A percentile compares a stretch with the other conserved stretches of the same genome.
These are phyloP conservation scores for Stephania japonica DNA, from an alignment of 164 flowering plant genomes.

Conservation along the genomic window DNA sequence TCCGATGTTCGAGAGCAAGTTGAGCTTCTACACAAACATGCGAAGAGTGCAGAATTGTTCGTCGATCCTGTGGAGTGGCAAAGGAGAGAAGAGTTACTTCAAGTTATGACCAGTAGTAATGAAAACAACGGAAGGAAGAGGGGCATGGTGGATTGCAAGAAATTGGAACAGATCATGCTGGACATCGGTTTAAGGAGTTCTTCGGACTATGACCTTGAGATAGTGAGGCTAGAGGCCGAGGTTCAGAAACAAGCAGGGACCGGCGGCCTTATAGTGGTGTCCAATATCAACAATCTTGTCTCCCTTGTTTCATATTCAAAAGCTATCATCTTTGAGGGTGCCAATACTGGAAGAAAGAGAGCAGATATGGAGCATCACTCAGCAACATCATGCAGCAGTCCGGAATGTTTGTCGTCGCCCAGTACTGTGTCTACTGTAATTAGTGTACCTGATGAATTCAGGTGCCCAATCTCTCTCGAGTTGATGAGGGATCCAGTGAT, in stretches of 20 bases:
- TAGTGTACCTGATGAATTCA: constrained; percentile 57
- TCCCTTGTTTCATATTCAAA: constrained; percentile 49
- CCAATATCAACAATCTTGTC: constrained; percentile 58
- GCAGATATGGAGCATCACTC: constrained; percentile 17
- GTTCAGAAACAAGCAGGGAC: constrained; percentile 67
- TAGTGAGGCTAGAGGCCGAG: constrained; percentile 50
- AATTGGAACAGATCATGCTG: constrained; percentile 34
- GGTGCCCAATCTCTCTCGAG: constrained; percentile 72
- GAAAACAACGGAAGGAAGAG: constrained; percentile 29
- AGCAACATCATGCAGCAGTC: background rate
- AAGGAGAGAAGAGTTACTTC: constrained; percentile 46
- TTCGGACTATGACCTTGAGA: constrained; percentile 44
- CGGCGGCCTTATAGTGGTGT: constrained; percentile 57
- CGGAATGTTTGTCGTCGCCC: constrained; percentile 29
- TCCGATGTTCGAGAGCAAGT: constrained; percentile 62
- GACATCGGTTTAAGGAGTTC: constrained; percentile 39
- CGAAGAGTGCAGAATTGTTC: constrained; percentile 35
- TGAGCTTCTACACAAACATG: constrained; percentile 64
- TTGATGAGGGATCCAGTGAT: constrained; percentile 82
- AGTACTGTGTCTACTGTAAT: constrained; percentile 25
- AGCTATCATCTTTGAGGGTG: constrained; percentile 25
- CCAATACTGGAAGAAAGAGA: constrained; percentile 10
- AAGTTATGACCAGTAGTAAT: constrained; percentile 30
- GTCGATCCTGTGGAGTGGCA: constrained; percentile 40
- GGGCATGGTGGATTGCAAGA: constrained; percentile 22